These are phyloP conservation scores for Curvularia eragrostidis DNA, from an alignment of 2,329 filamentous ascomycete species.

Conservation along the genomic window DNA sequence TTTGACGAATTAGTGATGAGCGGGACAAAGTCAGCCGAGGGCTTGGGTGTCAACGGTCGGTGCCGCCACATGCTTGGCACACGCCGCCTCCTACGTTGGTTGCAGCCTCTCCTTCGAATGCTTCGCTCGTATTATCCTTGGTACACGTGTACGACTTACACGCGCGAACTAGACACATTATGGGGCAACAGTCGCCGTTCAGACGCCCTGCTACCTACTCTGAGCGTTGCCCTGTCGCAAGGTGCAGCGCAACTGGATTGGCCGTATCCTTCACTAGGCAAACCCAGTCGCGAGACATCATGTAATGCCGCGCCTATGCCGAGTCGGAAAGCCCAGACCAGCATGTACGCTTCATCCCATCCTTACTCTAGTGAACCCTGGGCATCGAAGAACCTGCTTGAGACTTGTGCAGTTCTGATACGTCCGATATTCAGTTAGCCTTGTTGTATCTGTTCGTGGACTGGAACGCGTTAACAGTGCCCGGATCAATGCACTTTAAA, in stretches of 20 bases:
- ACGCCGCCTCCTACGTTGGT: conserved; percentile 23
- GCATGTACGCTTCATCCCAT: conserved; percentile 14
- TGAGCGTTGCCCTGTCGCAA: not conserved
- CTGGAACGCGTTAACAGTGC: not conserved
- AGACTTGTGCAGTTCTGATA: not conserved
- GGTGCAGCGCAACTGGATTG: not conserved
- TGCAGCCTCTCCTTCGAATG: conserved; percentile 14
- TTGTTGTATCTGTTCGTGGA: not conserved
- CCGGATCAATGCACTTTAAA: not conserved
- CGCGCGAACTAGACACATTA: not conserved
- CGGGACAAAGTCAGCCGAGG: conserved; percentile 18
- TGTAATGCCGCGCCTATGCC: conserved; percentile 23
- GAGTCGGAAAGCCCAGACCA: conserved; percentile 19
- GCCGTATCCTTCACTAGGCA: not conserved
- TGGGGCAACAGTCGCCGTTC: not conserved
- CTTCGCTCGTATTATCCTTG: not conserved
- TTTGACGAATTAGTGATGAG: conserved; percentile 6
- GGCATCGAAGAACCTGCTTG: conserved; percentile 4
- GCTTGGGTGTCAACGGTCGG: conserved; percentile 19
- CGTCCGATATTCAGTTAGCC: not conserved
- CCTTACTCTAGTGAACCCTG: conserved; percentile 9
- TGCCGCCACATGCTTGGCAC: conserved; percentile 19
- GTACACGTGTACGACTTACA: not conserved
- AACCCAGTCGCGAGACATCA: conserved; percentile 11
- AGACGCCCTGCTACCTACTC: not conserved